phyloP scores from a whole-genome alignment of 1,139 yeast species.

The Barnettozyma hawaiiensis region DNA sequence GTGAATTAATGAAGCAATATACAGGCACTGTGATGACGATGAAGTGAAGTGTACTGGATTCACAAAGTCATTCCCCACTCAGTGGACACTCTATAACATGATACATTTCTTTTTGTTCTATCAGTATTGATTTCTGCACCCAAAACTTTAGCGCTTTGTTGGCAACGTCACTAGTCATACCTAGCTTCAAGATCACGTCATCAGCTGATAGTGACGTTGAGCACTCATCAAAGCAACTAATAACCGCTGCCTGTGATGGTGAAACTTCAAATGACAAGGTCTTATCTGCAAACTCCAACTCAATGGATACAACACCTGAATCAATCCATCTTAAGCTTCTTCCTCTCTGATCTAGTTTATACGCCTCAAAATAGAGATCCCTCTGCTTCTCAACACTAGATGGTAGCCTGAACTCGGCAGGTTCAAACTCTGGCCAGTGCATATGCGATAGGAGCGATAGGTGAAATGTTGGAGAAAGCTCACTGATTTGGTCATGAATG shows the following conservation, averaged over 20 bases:
- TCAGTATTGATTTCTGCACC: constrained; percentile 47
- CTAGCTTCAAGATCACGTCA: constrained; percentile 28
- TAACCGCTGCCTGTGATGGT: constrained; percentile 66
- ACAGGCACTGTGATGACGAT: too few relatives aligned
- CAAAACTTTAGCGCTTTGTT: constrained; percentile 46
- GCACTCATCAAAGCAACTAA: constrained; percentile 45
- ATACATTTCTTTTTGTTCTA: constrained; percentile 15
- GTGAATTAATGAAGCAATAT: too few relatives aligned
- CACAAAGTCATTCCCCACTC: not conserved
- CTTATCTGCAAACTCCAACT: constrained; percentile 46
- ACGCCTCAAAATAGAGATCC: constrained; percentile 39
- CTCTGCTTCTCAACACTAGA: constrained; percentile 35
- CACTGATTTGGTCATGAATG: constrained; percentile 21
- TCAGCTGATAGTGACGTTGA: constrained; percentile 28
- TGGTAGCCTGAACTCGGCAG: constrained; percentile 44
- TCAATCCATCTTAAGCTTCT: constrained; percentile 56
- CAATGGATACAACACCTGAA: constrained; percentile 58
- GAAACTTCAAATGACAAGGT: constrained; percentile 44
- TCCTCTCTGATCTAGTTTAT: constrained; percentile 44
- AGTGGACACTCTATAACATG: constrained; percentile 7
- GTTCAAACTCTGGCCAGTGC: constrained; percentile 30
- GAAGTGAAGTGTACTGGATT: too few relatives aligned
- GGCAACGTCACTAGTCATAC: constrained; percentile 26
- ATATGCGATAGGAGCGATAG: constrained; percentile 38
- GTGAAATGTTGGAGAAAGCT: constrained; percentile 24